Evolutionary conservation across 352 stramenopile species (phyloP), one percentile per base, ranked within the genome.

Genomic region (Phytophthora foliorum): DNA sequence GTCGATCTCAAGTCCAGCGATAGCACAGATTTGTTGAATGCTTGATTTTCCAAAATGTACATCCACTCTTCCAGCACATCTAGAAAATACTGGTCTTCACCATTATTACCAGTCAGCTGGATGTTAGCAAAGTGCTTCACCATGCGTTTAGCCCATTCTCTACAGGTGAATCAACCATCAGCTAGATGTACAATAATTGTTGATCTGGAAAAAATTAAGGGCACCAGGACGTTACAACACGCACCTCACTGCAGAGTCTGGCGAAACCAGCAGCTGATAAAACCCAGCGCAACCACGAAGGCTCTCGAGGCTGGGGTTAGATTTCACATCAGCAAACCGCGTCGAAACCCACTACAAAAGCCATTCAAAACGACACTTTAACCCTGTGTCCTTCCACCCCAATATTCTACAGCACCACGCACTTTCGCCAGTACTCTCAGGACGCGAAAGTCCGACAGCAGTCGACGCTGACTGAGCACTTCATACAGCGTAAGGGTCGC

Each of bases 31-130:
- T 77, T 78, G 38, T 97, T 94, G 65, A 94, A 97, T 9, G 77
- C 80, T 66, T 75, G 71, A 38, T 80, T 94, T 67, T 97, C 89
- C 22, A 97, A 38, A 42, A 95, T 84, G 54, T 88, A 97, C 85
- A 94, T 93, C 86, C 89, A 95, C 60, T 97, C 89, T 48, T 97
- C 88, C 31, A 97, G 69, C 21, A 94, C 87, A 38, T 81, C 78
- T 32, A 94, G 69, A 38, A 93, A 86, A 32, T 74, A 69, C 27
- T 79, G 70, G 19, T 86, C 76, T 54, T 84, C 55, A 0, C 54
- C 82, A 39, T 68, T 74, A 38, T 90, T 80, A 5, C 75, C 63
- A 31, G 76, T 74, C 50, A 94, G 65, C 21, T 93, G 79, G 32
- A 92, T 88, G 17, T 79, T 75, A 4, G 82, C 86, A 34, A 86